Base-by-base conservation (phyloP, 2,329 filamentous ascomycete species). In the Fusarium metavorans region DNA sequence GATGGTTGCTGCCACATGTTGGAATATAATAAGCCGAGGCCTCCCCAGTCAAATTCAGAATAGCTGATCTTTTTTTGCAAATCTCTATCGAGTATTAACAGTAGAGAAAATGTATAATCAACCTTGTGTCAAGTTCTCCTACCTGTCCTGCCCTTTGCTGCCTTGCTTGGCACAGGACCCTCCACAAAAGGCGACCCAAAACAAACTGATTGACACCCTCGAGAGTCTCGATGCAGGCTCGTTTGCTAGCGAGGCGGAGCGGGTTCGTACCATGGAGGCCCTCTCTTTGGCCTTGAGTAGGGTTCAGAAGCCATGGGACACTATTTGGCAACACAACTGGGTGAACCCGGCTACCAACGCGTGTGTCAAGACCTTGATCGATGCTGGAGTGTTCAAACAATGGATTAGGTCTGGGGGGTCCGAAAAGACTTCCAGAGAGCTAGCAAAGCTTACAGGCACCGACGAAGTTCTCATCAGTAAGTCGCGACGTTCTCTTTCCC, bases 291-390 rank as follows among this genome's bases (percentile, higher is more conserved):
- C 81, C 1, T 71, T 83, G 0, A 66, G 79, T n/a, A 79, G 70
- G 50, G 77, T 83, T 1, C 81, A 83, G 66, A 81, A 79, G 27
- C 83, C 83, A 0, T 85, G 83, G 81, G 83, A 84, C 59, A 80
- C 81, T 10, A 81, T 81, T 4, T 84, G 82, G 81, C 81, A 83
- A 20, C 82, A 84, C 30, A 79, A 77, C 34, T 83, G 83, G 80
- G 79, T 80, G 7, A 82, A 79, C 35, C 69, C 70, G 2, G 76
- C 78, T 0, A 83, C 81, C n/a, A 79, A 80, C 48, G 80, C 79
- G 4, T 79, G 79, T n/a, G 74, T 80, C 67, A 84, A 83, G 64
- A 82, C 81, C 2, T 77, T 84, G 32, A 83, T 84, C 56, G 82
- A 84, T 66, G 80, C 79, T 16, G 82, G 82, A 20, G 68, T 84